Base-by-base conservation (phyloP, 192 early-diverging fungal species). In the Phycomyces nitens region DNA sequence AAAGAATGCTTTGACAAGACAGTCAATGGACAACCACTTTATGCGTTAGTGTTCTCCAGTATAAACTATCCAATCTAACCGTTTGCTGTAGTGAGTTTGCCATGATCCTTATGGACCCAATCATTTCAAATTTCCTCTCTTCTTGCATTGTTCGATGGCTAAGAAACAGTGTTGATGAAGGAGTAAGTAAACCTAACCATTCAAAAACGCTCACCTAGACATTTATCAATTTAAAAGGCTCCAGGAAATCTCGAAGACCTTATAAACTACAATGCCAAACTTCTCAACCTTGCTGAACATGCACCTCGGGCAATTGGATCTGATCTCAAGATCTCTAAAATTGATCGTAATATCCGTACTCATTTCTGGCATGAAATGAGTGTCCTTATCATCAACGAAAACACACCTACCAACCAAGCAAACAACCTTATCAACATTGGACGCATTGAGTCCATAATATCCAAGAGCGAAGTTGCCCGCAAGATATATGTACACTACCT, bases 91-190 rank as follows among this genome's bases (percentile, higher is more conserved):
- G 83, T 34, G 83, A 84, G 53, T 79, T 81, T 53, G 83, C 79
- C 26, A 81, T 84, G 77, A 74, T 84, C 18, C 53, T 84, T 58
- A 82, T 81, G 57, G 79, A 82, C 39, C 78, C 80, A 4, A 70
- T 76, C 50, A 78, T 80, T 3, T 74, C 76, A 42, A 78, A 84
- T 18, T 76, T 82, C 58, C 71, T 84, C 38, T 76, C 83, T 14
- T 66, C 66, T 1, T 74, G 74, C n/a, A 76, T 84, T 27, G 43
- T 77, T 23, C 63, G 60, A 42, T 66, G 76, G 43, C 24, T 82
- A 18, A 55, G 74, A 11, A 68, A 24, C 18, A 62, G 58, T 43
- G 66, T 74, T 0, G 71, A 73, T 52, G 56, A 62, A 39, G 54
- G 41, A 14, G 59, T 62, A 62, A 62, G 55, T 56, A 7, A 24